Conservation (phyloP, 2,329 filamentous ascomycete species). For the Aspergillus jensenii region DNA sequence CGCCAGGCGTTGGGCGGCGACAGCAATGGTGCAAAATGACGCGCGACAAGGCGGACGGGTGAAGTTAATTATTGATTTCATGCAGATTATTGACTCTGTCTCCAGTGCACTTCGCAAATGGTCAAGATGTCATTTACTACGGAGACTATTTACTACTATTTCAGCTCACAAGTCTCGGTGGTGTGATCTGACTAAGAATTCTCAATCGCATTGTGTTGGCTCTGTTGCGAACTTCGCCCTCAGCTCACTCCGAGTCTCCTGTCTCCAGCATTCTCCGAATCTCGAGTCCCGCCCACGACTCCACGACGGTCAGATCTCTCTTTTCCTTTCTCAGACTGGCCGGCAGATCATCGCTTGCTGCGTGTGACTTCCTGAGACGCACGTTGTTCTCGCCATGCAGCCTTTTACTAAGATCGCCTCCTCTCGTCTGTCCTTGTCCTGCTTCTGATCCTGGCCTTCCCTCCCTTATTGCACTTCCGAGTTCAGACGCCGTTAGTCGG, state of each 20-base stretch:
- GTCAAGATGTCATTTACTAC: not conserved
- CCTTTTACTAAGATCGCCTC: not conserved
- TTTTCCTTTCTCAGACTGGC: not conserved
- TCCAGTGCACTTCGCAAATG: not conserved
- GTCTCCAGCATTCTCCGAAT: not conserved
- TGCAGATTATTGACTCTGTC: not conserved
- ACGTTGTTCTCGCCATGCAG: conserved; percentile 8
- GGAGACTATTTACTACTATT: too few relatives aligned
- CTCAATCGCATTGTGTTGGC: not conserved
- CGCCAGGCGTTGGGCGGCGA: not conserved
- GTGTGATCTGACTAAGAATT: conserved; percentile 10
- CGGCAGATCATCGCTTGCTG: not conserved
- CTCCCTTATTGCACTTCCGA: not conserved
- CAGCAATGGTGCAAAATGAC: not conserved
- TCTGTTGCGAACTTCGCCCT: not conserved
- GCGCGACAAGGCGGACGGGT: not conserved
- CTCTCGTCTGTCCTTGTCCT: not conserved
- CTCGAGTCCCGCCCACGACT: not conserved
- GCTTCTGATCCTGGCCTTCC: conserved; percentile 5
- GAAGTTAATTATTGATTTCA: not conserved
- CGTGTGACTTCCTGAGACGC: conserved; percentile 2
- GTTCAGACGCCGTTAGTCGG: not conserved
- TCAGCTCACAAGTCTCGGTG: not conserved
- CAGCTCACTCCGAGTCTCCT: not conserved
- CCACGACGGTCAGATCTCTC: not conserved